phyloP scores from a whole-genome alignment of 768 basidiomycete genomes.

The Suillus luteus region DNA sequence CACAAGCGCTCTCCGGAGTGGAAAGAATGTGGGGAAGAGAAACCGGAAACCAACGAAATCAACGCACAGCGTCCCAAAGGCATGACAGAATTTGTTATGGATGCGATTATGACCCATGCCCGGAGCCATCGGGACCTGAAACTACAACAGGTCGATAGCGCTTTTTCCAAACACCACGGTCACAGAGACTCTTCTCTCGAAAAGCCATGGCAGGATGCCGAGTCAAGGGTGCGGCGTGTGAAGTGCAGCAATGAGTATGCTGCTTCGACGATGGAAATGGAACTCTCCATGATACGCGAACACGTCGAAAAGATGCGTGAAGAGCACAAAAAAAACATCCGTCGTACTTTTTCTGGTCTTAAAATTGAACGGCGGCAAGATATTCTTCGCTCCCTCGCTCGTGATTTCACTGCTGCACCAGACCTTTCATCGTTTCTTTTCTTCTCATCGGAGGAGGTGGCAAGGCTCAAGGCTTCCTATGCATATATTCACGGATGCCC shows the following conservation, averaged over 20 bases:
- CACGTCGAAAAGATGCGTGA: slow-evolving; percentile 42
- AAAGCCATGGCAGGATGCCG: slow-evolving; percentile 41
- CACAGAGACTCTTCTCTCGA: slow-evolving; percentile 21
- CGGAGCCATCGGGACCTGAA: slow-evolving; percentile 12
- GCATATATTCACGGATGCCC: slow-evolving; percentile 45
- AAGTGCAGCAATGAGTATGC: slow-evolving; percentile 17
- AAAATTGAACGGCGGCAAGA: slow-evolving; percentile 53
- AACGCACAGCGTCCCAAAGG: slow-evolving; percentile 13
- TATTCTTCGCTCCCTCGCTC: slow-evolving; percentile 43
- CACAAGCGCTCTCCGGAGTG: slow-evolving; percentile 30
- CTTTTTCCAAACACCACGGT: not conserved
- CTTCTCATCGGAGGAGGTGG: slow-evolving; percentile 29
- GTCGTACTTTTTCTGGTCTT: slow-evolving; percentile 37
- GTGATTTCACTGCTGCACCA: slow-evolving; percentile 40
- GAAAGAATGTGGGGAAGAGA: slow-evolving; percentile 20
- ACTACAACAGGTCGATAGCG: slow-evolving; percentile 4
- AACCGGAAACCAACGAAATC: slow-evolving; percentile 11
- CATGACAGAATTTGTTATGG: slow-evolving; percentile 33
- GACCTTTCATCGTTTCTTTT: slow-evolving; percentile 29
- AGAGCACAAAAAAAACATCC: slow-evolving; percentile 27
- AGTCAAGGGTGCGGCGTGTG: slow-evolving; percentile 22
- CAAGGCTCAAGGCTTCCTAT: slow-evolving; percentile 50
- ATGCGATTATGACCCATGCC: slow-evolving; percentile 21
- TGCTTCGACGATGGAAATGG: slow-evolving; percentile 28
- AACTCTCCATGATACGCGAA: slow-evolving; percentile 38